Percentiles rank a stretch among this genome's conserved stretches.
These are phyloP conservation scores for Selaginella tamariscina DNA, from an alignment of 75 land plant species.

Conservation along the genomic window DNA sequence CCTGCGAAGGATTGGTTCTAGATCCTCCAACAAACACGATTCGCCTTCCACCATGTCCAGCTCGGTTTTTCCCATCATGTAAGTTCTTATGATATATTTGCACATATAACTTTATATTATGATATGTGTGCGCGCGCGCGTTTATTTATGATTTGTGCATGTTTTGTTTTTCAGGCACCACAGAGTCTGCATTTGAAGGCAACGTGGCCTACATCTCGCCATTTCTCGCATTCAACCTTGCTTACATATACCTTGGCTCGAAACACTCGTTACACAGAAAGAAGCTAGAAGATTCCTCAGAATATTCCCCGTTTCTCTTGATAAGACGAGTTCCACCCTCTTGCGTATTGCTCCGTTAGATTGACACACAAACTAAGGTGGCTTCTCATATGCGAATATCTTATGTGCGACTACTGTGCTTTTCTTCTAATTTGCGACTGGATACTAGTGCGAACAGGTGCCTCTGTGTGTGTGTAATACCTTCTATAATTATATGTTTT, in stretches of 20 bases:
- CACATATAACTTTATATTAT: too few species aligned
- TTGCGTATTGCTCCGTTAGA: not conserved
- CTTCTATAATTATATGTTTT: slow-evolving; percentile 27
- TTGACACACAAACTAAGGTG: not conserved
- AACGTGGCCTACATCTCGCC: slow-evolving; percentile 63
- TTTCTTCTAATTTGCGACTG: slow-evolving; percentile 23
- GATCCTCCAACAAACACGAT: not conserved
- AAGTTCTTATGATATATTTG: slow-evolving; percentile 17
- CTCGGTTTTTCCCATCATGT: not conserved
- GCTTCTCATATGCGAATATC: slow-evolving; percentile 28
- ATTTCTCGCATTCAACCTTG: slow-evolving; percentile 66
- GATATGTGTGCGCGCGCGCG: too few species aligned
- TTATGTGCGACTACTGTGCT: not conserved
- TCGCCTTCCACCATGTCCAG: too few species aligned
- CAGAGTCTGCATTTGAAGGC: slow-evolving; percentile 10
- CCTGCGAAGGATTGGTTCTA: slow-evolving; percentile 31
- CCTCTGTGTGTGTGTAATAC: slow-evolving; percentile 30
- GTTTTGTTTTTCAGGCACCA: not conserved
- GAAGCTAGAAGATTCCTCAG: not conserved
- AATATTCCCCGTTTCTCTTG: not conserved
- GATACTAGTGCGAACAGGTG: slow-evolving; percentile 22
- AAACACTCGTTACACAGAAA: slow-evolving; percentile 6
- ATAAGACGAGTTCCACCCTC: not conserved
- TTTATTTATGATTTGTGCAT: too few species aligned
- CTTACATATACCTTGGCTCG: slow-evolving; percentile 59